Conservation (phyloP, 192 early-diverging fungal species). For the Allomyces javanicus region DNA sequence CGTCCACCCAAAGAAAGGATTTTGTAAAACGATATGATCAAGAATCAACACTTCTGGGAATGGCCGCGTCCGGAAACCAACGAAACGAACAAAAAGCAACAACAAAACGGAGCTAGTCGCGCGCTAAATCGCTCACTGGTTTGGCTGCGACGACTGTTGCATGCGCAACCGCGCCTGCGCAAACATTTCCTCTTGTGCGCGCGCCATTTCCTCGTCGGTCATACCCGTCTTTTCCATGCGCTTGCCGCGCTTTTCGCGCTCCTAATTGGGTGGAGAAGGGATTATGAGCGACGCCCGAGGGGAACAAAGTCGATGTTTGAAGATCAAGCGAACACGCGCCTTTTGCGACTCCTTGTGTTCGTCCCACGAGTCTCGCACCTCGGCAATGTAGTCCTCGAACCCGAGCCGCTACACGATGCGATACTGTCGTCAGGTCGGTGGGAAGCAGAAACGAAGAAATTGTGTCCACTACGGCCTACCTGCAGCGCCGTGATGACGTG, state of each 20-base stretch:
- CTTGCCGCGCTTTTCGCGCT: constrained; percentile 58
- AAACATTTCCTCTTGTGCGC: constrained; percentile 73
- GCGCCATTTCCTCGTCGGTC: constrained; percentile 63
- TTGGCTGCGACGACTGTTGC: constrained; percentile 6
- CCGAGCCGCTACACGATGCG: constrained; percentile 40
- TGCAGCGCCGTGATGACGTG: constrained; percentile 78
- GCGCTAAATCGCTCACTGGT: too few species aligned
- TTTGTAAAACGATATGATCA: too few species aligned
- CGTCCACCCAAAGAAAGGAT: too few species aligned
- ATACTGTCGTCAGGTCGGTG: constrained; percentile 1
- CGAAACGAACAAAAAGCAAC: too few species aligned
- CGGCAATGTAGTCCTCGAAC: constrained; percentile 74
- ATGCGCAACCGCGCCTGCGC: constrained; percentile 60
- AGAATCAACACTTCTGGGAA: too few species aligned
- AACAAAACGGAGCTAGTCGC: too few species aligned
- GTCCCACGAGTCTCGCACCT: constrained; percentile 69
- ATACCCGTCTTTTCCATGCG: constrained; percentile 60
- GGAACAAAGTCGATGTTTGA: background rate
- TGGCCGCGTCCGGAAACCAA: too few species aligned
- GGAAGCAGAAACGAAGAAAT: constrained; percentile 1
- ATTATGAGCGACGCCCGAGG: constrained; percentile 1
- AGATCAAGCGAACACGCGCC: constrained; percentile 14
- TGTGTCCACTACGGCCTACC: constrained; percentile 11
- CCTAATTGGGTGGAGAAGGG: constrained; percentile 22
- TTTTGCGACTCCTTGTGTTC: constrained; percentile 76